Evolutionary conservation across 805 yeast species (phyloP), one percentile per base, ranked within the genome.

Genomic region (Tetrapisispora phaffii): DNA sequence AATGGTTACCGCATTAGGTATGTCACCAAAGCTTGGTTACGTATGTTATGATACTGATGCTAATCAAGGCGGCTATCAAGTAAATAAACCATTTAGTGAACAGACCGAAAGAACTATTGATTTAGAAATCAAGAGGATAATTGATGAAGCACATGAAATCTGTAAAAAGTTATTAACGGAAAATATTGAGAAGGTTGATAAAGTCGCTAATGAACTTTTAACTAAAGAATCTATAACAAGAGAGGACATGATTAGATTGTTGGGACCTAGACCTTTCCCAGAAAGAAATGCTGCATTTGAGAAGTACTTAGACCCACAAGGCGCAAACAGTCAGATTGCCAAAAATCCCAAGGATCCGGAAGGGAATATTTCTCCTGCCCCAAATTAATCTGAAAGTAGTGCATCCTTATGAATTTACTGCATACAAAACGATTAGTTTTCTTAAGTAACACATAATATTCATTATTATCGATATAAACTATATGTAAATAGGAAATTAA

Each of bases 1-100:
- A 23, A 93, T 93, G 98, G 96, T 94, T 21, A 76, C 90, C 38
- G 77, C 80, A 50, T 75, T 87, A 57, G 99, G 99, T 44, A 93
- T 93, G 98, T 80, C 90, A 5, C 64, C 73, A 22, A 81, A 82
- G 60, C 74, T 93, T 35, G 98, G 98, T n/a, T 79, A 83, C 60
- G 80, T 88, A 44, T 75, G 79, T 39, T 74, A 74, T 51, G 81
- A 82, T 28, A 76, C 73, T 49, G 79, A 79, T 50, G 19, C 39
- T 13, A 28, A 44, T n/a, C 38, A 34, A 33, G 41, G 41, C 19
- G 40, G 40, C 5, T 44, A 31, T 20, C 39, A 40, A 29, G 72
- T 80, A 54, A 81, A 86, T 42, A 90, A 89, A 66, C 94, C 95
- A 31, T 94, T 80, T 62, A 83, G 95, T 54, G 97, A 89, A 51